phyloP scores from a whole-genome alignment of 345 rosid species.

The Salix arbutifolia region DNA sequence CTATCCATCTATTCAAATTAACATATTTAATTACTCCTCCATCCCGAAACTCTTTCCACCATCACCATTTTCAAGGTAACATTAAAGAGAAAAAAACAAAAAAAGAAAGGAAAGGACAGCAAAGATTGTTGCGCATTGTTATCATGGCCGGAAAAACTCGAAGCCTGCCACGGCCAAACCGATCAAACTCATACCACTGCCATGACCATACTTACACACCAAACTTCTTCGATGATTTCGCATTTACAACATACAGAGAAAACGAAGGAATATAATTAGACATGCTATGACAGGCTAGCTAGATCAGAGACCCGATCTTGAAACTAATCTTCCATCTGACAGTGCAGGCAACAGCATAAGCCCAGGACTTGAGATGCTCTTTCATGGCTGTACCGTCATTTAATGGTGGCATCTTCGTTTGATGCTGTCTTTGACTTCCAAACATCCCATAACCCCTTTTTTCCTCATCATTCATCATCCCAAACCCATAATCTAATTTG shows the following conservation, averaged over 20 bases:
- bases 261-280: neutral
- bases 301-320: neutral
- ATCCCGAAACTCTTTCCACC: neutral
- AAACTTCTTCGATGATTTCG: neutral
- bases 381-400: constrained; percentile 58
- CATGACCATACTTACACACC: neutral
- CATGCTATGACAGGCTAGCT: neutral
- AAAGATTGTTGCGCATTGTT: neutral
- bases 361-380: constrained; percentile 59
- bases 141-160: neutral
- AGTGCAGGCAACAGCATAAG: constrained; percentile 50
- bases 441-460: neutral
- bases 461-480: neutral
- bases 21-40: neutral
- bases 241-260: neutral
- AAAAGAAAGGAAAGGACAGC: neutral
- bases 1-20: neutral
- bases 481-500: constrained; percentile 2
- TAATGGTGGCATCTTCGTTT: constrained; percentile 43
- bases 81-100: neutral
- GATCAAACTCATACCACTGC: neutral
- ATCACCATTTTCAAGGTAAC: neutral
- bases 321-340: constrained; percentile 25
- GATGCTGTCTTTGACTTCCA: neutral
- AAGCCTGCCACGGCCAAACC: neutral